Base-by-base conservation (phyloP, 129 eudicot genomes). In the Flaveria robusta region DNA sequence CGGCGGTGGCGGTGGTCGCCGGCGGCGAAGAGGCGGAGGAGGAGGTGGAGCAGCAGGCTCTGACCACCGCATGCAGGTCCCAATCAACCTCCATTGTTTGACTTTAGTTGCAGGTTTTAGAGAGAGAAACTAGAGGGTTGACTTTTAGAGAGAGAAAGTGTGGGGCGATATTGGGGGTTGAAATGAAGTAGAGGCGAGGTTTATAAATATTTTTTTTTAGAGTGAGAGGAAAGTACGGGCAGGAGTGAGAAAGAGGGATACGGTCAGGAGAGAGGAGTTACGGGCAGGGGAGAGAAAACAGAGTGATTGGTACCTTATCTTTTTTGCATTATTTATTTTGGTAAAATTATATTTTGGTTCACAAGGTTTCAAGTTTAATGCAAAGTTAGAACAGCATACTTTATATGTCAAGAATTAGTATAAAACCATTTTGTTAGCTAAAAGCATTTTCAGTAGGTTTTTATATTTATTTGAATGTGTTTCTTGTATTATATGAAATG, bases 21-120 rank as follows among this genome's bases (percentile, higher is more conserved):
- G 83, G 3, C 75, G 75, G 4, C 81, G 85, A n/a, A 41, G 87
- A 11, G 45, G 85, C 8, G 75, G 96, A 52, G 76, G 87, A 16
- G 49, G 88, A 41, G 78, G 89, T 19, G 81, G 86, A 46, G 86
- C 91, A 89, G 85, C 92, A 87, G 83, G 95, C 85, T 85, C 98
- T 83, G 84, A 93, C 98, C 81, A 93, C 98, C 78, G 98, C 98
- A 31, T 86, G 94, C 70, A 92, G 70, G 83, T 88, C 96, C 95
- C 98, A 92, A 84, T 93, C 96, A 68, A 89, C 88, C 27, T 81
- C 96, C 91, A 82, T 85, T 18, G 79, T 74, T 80, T 80, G 79
- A 80, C 79, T 73, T 73, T 58, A n/a, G 22, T 3, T 55, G 20
- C 27, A 18, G n/a, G 50, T 27, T 67, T 67, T 78, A 74, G 79